phyloP scores from a whole-genome alignment of 306 rosid genomes.

The Trifolium pratense region DNA sequence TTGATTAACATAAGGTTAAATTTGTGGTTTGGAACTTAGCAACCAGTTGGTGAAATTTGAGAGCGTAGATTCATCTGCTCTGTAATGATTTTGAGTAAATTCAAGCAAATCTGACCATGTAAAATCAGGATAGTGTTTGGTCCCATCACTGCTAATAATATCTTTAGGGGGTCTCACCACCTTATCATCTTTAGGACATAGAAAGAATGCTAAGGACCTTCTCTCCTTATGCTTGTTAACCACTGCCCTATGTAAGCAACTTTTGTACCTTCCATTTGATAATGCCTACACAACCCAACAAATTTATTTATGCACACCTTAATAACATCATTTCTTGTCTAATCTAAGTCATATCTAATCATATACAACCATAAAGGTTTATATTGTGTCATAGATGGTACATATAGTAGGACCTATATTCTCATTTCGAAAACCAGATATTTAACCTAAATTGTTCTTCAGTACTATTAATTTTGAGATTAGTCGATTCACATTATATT shows the following conservation, averaged over 20 bases:
- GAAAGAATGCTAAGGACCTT: conserved; percentile 80
- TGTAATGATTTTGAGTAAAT: conserved; percentile 69
- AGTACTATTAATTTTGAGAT: background rate
- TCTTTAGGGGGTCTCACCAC: conserved; percentile 67
- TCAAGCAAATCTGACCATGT: conserved; percentile 68
- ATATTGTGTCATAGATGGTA: background rate
- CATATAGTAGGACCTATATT: too few species aligned
- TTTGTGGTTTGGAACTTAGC: conserved; percentile 42
- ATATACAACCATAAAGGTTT: background rate
- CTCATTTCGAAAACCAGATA: too few species aligned
- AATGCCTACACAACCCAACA: conserved; percentile 50
- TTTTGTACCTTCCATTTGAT: conserved; percentile 61
- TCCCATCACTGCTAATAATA: conserved; percentile 49
- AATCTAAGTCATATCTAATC: background rate
- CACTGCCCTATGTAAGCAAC: conserved; percentile 78
- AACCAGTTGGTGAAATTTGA: conserved; percentile 72
- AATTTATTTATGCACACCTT: background rate
- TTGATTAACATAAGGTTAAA: background rate
- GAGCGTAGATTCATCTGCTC: conserved; percentile 73
- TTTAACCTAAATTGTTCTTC: too few species aligned
- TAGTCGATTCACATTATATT: background rate
- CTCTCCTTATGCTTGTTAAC: conserved; percentile 64
- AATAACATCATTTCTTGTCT: background rate
- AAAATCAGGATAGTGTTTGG: conserved; percentile 68
- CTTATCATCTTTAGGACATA: conserved; percentile 74